These are phyloP conservation scores for Aspergillus terreus DNA, from an alignment of 2,329 filamentous ascomycete species.

Conservation along the genomic window DNA sequence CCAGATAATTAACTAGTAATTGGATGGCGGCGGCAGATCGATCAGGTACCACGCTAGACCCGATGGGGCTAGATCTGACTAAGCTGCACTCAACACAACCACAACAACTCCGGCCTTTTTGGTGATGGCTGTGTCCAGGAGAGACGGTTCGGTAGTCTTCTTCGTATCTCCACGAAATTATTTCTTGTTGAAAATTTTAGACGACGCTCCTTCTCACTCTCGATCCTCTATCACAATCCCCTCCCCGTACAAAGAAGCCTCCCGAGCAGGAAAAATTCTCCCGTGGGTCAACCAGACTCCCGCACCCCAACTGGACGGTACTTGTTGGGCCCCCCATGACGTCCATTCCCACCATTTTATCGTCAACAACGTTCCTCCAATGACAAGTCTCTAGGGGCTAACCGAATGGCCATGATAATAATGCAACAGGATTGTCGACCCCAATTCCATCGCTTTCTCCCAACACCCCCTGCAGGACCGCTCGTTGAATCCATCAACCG, in stretches of 20 bases:
- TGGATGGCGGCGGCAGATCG: background rate
- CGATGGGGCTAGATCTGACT: background rate
- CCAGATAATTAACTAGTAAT: background rate
- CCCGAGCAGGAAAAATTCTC: background rate
- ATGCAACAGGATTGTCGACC: too few relatives aligned
- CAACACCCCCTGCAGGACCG: too few relatives aligned
- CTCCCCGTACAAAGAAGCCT: background rate
- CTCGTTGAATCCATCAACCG: too few relatives aligned
- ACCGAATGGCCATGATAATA: background rate
- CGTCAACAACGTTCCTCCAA: conserved; percentile 3
- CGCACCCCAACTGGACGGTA: conserved; percentile 6
- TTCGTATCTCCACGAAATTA: background rate
- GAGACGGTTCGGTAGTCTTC: background rate
- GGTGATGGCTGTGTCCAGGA: too few relatives aligned
- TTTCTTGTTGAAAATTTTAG: too few relatives aligned
- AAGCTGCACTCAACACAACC: background rate
- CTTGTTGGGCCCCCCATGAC: conserved; percentile 13
- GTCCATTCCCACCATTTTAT: conserved; percentile 15
- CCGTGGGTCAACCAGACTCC: background rate
- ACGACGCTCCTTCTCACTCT: background rate
- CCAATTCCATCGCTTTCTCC: too few relatives aligned
- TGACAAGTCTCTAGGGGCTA: background rate
- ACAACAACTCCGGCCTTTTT: background rate
- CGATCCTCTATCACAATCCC: background rate
- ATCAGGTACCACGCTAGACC: background rate